Conservation (phyloP, 345 rosid species). For the Iberis pinnata region DNA sequence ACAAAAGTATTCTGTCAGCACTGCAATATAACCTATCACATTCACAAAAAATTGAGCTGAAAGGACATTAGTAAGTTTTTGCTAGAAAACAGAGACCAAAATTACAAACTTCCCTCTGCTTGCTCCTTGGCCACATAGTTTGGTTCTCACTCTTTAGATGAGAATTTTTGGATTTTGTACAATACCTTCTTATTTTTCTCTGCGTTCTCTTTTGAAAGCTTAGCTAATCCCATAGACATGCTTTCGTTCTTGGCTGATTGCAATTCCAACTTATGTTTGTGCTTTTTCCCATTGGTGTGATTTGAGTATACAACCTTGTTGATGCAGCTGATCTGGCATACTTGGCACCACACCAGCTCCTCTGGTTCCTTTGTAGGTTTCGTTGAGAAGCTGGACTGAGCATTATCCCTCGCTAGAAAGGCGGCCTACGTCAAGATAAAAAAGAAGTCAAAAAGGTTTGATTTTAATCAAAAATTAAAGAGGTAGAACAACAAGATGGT, state of each 20-base stretch:
- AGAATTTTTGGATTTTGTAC: conserved; percentile 4
- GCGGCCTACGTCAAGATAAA: conserved; percentile 6
- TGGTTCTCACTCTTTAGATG: conserved; percentile 5
- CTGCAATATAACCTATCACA: background rate
- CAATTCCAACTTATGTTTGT: conserved; percentile 11
- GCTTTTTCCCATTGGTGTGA: conserved; percentile 22
- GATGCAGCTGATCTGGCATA: conserved; percentile 20
- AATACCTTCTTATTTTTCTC: too few species aligned
- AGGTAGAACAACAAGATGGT: background rate
- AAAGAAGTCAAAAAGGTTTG: background rate
- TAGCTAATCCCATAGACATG: conserved; percentile 4
- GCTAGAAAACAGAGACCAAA: background rate
- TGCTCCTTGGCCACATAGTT: conserved; percentile 4
- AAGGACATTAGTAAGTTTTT: background rate
- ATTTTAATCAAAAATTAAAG: background rate
- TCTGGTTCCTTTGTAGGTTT: too few species aligned
- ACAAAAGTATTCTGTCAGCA: too few species aligned
- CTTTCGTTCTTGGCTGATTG: conserved; percentile 2
- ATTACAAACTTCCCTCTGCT: conserved; percentile 20
- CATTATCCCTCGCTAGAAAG: background rate
- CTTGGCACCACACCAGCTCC: conserved; percentile 22
- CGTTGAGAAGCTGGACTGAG: too few species aligned
- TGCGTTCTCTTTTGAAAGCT: conserved; percentile 6
- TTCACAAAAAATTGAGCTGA: background rate
- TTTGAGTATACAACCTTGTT: conserved; percentile 17